Conservation (phyloP, 2,329 filamentous ascomycete genomes). For the Alternaria gaisen region DNA sequence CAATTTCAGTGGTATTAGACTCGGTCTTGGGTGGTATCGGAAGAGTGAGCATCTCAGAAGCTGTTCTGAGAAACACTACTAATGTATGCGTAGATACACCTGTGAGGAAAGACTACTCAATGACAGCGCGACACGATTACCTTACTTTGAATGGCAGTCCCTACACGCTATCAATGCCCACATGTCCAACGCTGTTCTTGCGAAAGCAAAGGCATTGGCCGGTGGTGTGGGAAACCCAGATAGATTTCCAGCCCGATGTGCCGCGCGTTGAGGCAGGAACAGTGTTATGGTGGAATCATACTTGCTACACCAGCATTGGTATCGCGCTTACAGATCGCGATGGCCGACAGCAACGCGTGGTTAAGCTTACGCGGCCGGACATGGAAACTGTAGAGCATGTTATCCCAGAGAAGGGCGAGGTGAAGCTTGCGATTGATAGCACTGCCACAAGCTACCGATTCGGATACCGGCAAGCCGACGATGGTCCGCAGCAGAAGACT, state of each 20-base stretch:
- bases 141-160: slow-evolving; percentile 63
- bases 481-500: background rate
- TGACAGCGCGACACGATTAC: slow-evolving; percentile 55
- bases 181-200: slow-evolving; percentile 62
- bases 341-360: slow-evolving; percentile 2
- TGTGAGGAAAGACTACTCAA: slow-evolving; percentile 56
- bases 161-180: slow-evolving; percentile 61
- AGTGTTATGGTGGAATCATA: slow-evolving; percentile 64
- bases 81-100: slow-evolving; percentile 60
- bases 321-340: slow-evolving; percentile 28
- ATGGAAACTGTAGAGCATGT: slow-evolving; percentile 22
- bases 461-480: slow-evolving; percentile 26
- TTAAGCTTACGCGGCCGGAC: slow-evolving; percentile 15
- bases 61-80: slow-evolving; percentile 38
- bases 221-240: slow-evolving; percentile 54
- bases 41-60: slow-evolving; percentile 29
- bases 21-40: slow-evolving; percentile 23
- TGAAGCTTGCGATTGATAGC: slow-evolving; percentile 26
- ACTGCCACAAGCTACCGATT: slow-evolving; percentile 31
- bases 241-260: slow-evolving; percentile 59
- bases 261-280: slow-evolving; percentile 62
- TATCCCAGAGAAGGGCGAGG: slow-evolving; percentile 23
- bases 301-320: slow-evolving; percentile 56
- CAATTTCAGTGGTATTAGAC: slow-evolving; percentile 11
- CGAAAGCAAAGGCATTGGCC: slow-evolving; percentile 61